Evolutionary conservation across 352 stramenopile species (phyloP), one percentile per base, ranked within the genome.

Genomic region (Thraustochytrium sp.): DNA sequence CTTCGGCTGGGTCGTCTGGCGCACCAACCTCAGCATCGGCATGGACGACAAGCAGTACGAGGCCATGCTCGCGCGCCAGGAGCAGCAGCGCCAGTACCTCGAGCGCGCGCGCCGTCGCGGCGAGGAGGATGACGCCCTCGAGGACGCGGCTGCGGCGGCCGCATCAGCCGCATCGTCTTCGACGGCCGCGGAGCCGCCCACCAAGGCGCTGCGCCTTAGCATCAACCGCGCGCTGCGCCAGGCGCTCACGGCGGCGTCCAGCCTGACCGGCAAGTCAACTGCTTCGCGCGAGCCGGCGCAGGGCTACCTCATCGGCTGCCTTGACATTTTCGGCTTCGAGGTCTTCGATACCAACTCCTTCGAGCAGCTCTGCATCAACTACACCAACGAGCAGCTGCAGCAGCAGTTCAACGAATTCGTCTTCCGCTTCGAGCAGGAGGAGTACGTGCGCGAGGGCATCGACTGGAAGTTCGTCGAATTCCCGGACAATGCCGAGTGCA

Each of bases 271-370:
- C 90, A 34, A 88, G 92, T 49, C 87, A 44, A 11, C 16, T 5
- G 40, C 36, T 16, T 26, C 16, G 1, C 59, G 59, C 4, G 75
- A 84, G 55, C 44, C 26, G 11, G 11, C 29, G 23, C 91, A 96
- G 72, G 90, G 96, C 51, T 84, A 56, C 29, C 94, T 97, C 77
- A 98, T 98, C 88, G 93, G 94, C 77, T 96, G 98, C 55, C 87
- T 98, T 51, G 96, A 98, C 88, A 98, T 98, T 62, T 98, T 98
- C 87, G 95, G 96, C 2, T 98, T 98, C 85, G 96, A 99, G 87
- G 94, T 90, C 48, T 91, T 98, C 72, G 89, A 97, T 80, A 89
- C 82, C 0, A 94, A 94, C 85, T 96, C 92, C 29, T 98, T 98
- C 65, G 94, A 98, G 87, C 95, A 99, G 82, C 89, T 98, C 18